A percentile compares a stretch with the other conserved stretches of the same genome.
Evolutionary conservation across 2,329 filamentous ascomycete species (phyloP).

Genomic region (Monilinia vaccinii-corymbosi): DNA sequence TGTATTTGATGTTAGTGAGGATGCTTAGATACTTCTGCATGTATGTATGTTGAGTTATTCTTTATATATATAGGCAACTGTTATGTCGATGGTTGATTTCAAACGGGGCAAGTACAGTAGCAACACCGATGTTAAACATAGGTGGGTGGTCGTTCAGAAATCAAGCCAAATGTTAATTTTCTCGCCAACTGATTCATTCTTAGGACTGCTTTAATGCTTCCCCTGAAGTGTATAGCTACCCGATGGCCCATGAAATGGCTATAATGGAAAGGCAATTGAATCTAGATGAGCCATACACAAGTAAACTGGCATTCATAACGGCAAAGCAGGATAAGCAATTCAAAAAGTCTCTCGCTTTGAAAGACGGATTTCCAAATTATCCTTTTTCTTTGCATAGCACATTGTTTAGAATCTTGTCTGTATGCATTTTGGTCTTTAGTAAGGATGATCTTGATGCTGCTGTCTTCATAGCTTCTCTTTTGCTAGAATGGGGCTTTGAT

Average conservation of each 20-base stretch:
- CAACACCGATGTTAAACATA: neutral
- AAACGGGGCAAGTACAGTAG: neutral
- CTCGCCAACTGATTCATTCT: neutral
- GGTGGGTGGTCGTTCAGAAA: neutral
- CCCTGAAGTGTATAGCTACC: neutral
- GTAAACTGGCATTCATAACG: neutral
- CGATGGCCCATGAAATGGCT: neutral
- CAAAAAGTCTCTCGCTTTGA: neutral
- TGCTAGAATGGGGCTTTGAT: neutral
- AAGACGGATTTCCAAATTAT: neutral
- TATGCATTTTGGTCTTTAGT: neutral
- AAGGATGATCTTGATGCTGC: neutral
- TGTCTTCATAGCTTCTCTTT: neutral
- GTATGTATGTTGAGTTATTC: neutral
- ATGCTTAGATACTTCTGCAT: neutral
- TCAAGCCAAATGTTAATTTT: neutral
- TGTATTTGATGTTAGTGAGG: neutral
- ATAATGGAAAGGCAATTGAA: too few species aligned
- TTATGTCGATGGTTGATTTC: neutral
- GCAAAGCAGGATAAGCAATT: neutral
- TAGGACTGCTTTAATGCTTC: neutral
- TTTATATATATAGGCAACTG: too few species aligned
- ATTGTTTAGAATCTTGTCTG: neutral
- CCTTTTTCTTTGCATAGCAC: neutral
- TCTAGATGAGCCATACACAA: neutral